Conservation (phyloP, 306 rosid species). For the Lupinus albus region DNA sequence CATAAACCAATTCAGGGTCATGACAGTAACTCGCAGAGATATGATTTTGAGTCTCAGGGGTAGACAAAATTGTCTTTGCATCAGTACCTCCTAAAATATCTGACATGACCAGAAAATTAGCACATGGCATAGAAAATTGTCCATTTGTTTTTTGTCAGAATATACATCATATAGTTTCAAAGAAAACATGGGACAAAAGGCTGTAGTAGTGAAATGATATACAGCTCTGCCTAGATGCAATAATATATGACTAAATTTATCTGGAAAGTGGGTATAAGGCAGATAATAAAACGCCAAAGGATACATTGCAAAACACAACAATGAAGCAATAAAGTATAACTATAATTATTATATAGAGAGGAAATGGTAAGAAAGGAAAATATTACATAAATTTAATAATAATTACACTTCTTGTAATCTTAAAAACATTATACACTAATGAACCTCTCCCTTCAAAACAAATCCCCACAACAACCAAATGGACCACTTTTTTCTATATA, state of each 20-base stretch:
- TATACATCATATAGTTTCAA: constrained; percentile 11
- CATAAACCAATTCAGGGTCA: constrained; percentile 29
- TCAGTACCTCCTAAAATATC: constrained; percentile 31
- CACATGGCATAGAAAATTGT: constrained; percentile 36
- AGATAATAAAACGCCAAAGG: not conserved
- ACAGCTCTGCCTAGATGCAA: constrained; percentile 17
- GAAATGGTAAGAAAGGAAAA: no score
- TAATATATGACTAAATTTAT: constrained; percentile 4
- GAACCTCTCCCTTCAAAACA: no score
- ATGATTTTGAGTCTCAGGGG: constrained; percentile 1
- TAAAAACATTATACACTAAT: no score
- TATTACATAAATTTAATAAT: no score
- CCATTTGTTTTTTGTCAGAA: constrained; percentile 26
- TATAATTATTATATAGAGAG: no score
- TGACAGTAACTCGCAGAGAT: constrained; percentile 20
- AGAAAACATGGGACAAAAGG: constrained; percentile 36
- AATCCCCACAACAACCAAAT: no score
- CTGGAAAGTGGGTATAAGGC: not conserved
- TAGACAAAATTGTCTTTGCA: constrained; percentile 9
- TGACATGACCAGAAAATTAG: constrained; percentile 30
- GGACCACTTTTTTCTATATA: no score
- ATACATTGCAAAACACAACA: not conserved
- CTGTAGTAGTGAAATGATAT: constrained; percentile 6
- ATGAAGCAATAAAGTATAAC: not conserved
- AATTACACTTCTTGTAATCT: no score